A percentile compares a stretch with the other conserved stretches of the same genome.
phyloP scores from a whole-genome alignment of 495 filamentous ascomycete species.

The Platismatia glauca region DNA sequence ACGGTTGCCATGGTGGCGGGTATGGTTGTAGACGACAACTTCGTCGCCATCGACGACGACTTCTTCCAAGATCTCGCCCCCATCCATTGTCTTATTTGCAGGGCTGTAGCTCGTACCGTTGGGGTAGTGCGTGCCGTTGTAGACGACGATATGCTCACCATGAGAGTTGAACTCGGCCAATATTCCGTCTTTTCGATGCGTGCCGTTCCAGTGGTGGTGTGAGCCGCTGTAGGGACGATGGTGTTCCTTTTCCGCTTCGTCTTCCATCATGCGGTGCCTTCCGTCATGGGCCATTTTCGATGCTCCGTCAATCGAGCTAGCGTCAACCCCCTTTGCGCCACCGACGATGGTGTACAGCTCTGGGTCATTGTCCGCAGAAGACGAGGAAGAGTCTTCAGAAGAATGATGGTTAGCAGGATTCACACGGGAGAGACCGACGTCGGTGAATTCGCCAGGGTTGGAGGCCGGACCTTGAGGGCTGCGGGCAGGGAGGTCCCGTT shows the following conservation, averaged over 20 bases:
- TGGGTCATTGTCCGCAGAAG: not conserved
- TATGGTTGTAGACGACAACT: not conserved
- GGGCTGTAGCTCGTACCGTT: conserved; percentile 3
- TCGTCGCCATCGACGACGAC: not conserved
- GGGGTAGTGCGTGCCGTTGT: not conserved
- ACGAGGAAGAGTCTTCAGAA: not conserved
- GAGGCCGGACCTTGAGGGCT: conserved; percentile 4
- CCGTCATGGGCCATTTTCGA: not conserved
- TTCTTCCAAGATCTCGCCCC: not conserved
- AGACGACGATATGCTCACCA: not conserved
- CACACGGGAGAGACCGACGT: not conserved
- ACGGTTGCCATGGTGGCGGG: not conserved
- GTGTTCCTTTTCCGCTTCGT: not conserved
- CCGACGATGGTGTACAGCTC: not conserved
- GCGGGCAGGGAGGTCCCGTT: not conserved
- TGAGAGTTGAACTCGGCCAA: not conserved
- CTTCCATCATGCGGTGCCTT: not conserved
- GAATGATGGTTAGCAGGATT: not conserved
- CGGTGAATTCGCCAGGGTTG: conserved; percentile 11
- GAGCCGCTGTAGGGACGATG: not conserved
- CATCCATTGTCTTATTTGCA: not conserved
- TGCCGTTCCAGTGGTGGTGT: not conserved
- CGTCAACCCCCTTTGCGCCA: not conserved
- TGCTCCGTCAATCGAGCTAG: not conserved
- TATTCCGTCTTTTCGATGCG: not conserved